A percentile compares a stretch with the other conserved stretches of the same genome.
Conservation (phyloP, 164 flowering plant species). For the Stephania japonica region DNA sequence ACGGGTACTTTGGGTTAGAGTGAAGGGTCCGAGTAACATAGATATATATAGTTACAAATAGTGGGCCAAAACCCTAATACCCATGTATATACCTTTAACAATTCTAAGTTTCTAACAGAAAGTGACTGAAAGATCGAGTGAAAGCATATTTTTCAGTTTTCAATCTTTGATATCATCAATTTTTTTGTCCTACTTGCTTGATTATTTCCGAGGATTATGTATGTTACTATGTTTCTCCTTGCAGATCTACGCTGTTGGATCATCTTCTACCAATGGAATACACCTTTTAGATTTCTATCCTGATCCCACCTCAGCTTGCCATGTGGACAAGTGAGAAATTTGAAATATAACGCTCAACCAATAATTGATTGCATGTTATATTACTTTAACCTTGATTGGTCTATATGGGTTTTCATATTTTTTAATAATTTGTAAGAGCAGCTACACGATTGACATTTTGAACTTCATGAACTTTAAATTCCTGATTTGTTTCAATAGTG, state of each 20-base stretch:
- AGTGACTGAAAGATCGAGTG: background rate
- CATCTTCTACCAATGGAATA: constrained; percentile 55
- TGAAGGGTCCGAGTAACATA: too few species aligned
- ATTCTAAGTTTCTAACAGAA: too few species aligned
- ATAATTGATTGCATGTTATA: background rate
- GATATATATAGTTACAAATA: too few species aligned
- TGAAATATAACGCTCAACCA: background rate
- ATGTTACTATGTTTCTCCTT: constrained; percentile 13
- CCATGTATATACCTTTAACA: too few species aligned
- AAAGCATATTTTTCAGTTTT: background rate
- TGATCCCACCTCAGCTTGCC: constrained; percentile 60
- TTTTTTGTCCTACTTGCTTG: background rate
- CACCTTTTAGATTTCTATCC: constrained; percentile 86
- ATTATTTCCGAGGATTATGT: background rate
- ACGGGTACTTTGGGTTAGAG: too few species aligned
- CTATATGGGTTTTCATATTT: too few species aligned
- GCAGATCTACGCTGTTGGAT: constrained; percentile 84
- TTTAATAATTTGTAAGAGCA: too few species aligned
- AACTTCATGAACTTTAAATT: background rate
- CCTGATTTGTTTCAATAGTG: background rate
- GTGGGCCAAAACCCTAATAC: too few species aligned
- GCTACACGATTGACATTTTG: too few species aligned
- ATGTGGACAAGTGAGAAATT: constrained; percentile 66
- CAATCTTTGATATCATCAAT: background rate
- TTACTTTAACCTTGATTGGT: background rate